These are phyloP conservation scores for Rhodotorula babjevae DNA, from an alignment of 768 basidiomycete genomes.

Conservation along the genomic window DNA sequence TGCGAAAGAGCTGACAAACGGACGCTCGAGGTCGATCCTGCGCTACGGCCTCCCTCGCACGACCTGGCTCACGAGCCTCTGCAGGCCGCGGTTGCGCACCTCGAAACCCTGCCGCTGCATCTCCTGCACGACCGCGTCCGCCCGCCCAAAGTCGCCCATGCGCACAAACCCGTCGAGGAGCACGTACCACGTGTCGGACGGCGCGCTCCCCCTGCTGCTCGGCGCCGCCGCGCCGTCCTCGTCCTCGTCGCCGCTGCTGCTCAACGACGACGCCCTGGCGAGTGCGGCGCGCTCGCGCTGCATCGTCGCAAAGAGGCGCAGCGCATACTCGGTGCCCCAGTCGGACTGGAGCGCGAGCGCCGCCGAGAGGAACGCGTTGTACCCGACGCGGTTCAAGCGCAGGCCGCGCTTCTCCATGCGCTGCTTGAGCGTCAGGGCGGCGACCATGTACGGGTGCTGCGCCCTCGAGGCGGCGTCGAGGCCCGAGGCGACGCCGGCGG, in stretches of 20 bases:
- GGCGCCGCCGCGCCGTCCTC: background rate
- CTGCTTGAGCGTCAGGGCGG: slow-evolving; percentile 45
- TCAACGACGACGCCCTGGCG: no score
- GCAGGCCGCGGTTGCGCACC: slow-evolving; percentile 52
- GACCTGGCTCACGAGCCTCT: slow-evolving; percentile 55
- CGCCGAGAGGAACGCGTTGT: slow-evolving; percentile 70
- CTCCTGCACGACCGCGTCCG: slow-evolving; percentile 59
- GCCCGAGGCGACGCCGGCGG: slow-evolving; percentile 7
- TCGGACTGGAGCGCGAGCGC: slow-evolving; percentile 55
- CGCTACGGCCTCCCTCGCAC: slow-evolving; percentile 46
- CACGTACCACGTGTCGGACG: slow-evolving; percentile 69
- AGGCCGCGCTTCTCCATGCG: slow-evolving; percentile 47
- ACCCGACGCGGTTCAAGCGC: slow-evolving; percentile 60
- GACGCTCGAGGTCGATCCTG: no score
- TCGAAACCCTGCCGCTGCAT: slow-evolving; percentile 54
- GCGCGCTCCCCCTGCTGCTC: slow-evolving; percentile 45
- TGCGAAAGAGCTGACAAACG: no score
- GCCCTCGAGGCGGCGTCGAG: slow-evolving; percentile 1
- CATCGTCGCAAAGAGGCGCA: slow-evolving; percentile 41
- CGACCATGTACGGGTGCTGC: slow-evolving; percentile 61
- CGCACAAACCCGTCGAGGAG: slow-evolving; percentile 62
- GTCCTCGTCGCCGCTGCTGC: background rate
- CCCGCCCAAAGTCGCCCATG: slow-evolving; percentile 60
- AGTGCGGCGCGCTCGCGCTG: slow-evolving; percentile 18
- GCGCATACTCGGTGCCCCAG: slow-evolving; percentile 15